A percentile compares a stretch with the other conserved stretches of the same genome.
These are phyloP conservation scores for Trifolium repens DNA, from an alignment of 306 rosid species.

Conservation along the genomic window DNA sequence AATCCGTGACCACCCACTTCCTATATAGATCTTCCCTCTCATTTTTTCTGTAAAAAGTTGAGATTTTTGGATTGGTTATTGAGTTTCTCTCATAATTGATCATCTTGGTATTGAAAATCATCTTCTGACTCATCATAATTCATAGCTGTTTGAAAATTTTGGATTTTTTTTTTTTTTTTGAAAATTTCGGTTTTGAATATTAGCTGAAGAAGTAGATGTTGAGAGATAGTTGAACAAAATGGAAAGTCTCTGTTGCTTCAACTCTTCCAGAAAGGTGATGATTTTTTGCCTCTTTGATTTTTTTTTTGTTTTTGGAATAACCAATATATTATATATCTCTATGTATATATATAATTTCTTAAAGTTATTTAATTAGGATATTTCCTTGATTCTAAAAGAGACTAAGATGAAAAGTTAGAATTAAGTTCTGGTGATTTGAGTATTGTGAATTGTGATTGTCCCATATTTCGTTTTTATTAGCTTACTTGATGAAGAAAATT, in stretches of 20 bases:
- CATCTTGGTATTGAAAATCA: slow-evolving; percentile 33
- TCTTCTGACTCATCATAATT: not conserved
- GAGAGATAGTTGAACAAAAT: slow-evolving; percentile 54
- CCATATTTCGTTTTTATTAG: slow-evolving; percentile 30
- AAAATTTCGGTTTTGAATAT: not conserved
- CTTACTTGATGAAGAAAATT: slow-evolving; percentile 35
- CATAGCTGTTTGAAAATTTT: not conserved
- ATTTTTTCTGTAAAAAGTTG: slow-evolving; percentile 39
- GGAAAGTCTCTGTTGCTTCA: slow-evolving; percentile 87
- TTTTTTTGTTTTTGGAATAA: slow-evolving; percentile 7
- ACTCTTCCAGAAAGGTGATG: slow-evolving; percentile 68
- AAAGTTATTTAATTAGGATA: not conserved
- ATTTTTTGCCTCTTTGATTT: slow-evolving; percentile 31
- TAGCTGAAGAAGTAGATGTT: slow-evolving; percentile 57
- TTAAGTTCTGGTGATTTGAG: slow-evolving; percentile 17
- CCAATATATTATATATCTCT: not conserved
- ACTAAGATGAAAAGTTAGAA: not conserved
- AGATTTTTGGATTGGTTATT: slow-evolving; percentile 55
- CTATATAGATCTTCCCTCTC: slow-evolving; percentile 39
- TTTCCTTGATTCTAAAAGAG: slow-evolving; percentile 13
- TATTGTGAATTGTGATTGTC: not conserved
- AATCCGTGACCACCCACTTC: slow-evolving; percentile 47
- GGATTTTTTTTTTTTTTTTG: not conserved
- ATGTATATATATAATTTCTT: slow-evolving; percentile 12
- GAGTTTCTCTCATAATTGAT: slow-evolving; percentile 40